Percentiles rank a stretch among this genome's conserved stretches.
phyloP scores from a whole-genome alignment of 345 rosid species.

The Hevea brasiliensis region DNA sequence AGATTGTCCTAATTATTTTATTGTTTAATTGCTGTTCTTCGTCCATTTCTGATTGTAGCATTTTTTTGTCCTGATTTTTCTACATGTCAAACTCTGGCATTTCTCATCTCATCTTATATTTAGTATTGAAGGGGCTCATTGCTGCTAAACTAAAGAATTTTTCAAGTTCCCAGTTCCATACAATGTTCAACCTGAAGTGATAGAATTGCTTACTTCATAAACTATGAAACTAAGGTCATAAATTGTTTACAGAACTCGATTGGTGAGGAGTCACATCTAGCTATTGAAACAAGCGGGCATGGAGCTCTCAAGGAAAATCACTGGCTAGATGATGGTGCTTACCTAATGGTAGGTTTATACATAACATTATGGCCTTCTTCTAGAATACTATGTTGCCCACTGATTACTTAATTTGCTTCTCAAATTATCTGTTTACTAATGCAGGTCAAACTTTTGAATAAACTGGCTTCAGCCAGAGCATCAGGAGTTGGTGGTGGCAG shows the following conservation, averaged over 20 bases:
- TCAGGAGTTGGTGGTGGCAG: slow-evolving; percentile 68
- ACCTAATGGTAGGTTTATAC: slow-evolving; percentile 72
- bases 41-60: not conserved
- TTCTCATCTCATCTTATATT: not conserved
- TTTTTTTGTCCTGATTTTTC: not conserved
- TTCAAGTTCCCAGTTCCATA: not conserved
- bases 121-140: not conserved
- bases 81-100: not conserved
- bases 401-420: not conserved
- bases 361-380: not conserved
- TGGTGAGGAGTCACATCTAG: slow-evolving; percentile 92
- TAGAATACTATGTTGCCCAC: not conserved
- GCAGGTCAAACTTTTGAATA: slow-evolving; percentile 90
- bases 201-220: not conserved
- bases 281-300: slow-evolving; percentile 97
- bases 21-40: not conserved
- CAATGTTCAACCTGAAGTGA: not conserved
- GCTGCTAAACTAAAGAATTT: not conserved
- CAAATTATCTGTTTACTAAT: not conserved
- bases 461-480: slow-evolving; percentile 90
- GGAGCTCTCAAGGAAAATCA: slow-evolving; percentile 96
- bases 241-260: slow-evolving; percentile 60
- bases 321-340: slow-evolving; percentile 99
- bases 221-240: slow-evolving; percentile 16
- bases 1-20: not conserved